A percentile compares a stretch with the other conserved stretches of the same genome.
phyloP scores from a whole-genome alignment of 768 basidiomycete species.

The Xerocomus potaroensis region DNA sequence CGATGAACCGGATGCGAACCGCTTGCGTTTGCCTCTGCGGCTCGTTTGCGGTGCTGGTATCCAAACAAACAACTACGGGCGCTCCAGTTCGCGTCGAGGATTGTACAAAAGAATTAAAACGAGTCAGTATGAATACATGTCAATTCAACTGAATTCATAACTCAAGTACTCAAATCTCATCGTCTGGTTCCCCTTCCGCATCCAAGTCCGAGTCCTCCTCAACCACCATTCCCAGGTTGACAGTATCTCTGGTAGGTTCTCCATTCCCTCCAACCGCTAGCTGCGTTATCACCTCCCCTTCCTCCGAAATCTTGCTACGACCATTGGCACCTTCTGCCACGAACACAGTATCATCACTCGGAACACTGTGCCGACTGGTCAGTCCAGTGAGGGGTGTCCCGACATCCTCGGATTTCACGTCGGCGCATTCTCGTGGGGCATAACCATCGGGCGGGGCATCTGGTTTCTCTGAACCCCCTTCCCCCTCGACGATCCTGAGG shows the following conservation, averaged over 20 bases:
- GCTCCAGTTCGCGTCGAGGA: slow-evolving; percentile 21
- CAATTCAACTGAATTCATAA: slow-evolving; percentile 27
- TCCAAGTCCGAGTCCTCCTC: slow-evolving; percentile 35
- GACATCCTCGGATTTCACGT: slow-evolving; percentile 50
- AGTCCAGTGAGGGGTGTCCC: slow-evolving; percentile 47
- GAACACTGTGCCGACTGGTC: slow-evolving; percentile 51
- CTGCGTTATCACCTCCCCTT: slow-evolving; percentile 11
- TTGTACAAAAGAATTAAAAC: slow-evolving; percentile 22
- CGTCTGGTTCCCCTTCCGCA: slow-evolving; percentile 42
- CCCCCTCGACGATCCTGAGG: slow-evolving; percentile 1
- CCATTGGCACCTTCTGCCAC: slow-evolving; percentile 31
- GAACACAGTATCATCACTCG: slow-evolving; percentile 55
- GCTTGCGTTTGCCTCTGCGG: slow-evolving; percentile 29
- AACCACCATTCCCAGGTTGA: slow-evolving; percentile 3
- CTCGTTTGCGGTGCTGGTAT: slow-evolving; percentile 27
- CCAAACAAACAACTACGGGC: slow-evolving; percentile 23
- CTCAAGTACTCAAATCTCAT: slow-evolving; percentile 43
- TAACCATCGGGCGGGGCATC: slow-evolving; percentile 1
- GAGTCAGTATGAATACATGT: slow-evolving; percentile 20
- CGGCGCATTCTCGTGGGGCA: slow-evolving; percentile 16
- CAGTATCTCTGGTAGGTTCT: slow-evolving; percentile 4
- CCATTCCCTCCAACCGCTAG: slow-evolving; percentile 3
- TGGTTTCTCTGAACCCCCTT: not conserved
- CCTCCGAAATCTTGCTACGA: slow-evolving; percentile 25
- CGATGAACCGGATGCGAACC: slow-evolving; percentile 35